Evolutionary conservation across 1,284 basidiomycete genomes (phyloP).

Genomic region (Sphaerobolus stellatus): DNA sequence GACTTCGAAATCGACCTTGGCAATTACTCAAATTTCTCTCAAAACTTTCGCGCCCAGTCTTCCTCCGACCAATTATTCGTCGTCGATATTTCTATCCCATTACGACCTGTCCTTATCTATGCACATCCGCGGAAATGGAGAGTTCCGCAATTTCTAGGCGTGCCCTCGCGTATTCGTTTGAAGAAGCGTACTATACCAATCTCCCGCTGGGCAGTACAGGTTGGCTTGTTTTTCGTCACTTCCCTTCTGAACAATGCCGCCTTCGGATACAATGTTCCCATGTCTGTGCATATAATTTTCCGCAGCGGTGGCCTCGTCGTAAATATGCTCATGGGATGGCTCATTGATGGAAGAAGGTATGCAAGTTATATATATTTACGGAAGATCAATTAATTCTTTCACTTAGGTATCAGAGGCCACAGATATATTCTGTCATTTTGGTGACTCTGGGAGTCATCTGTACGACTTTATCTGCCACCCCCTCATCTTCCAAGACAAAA

Average conservation of each 20-base stretch:
- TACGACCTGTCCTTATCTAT: constrained; percentile 14
- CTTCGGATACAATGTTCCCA: constrained; percentile 84
- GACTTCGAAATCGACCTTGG: no score
- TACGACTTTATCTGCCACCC: constrained; percentile 73
- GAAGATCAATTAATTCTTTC: constrained; percentile 9
- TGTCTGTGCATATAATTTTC: constrained; percentile 94
- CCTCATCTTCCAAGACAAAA: constrained; percentile 32
- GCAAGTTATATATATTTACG: constrained; percentile 17
- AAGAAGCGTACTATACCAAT: constrained; percentile 72
- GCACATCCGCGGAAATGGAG: no score
- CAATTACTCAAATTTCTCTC: no score
- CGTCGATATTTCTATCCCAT: constrained; percentile 11
- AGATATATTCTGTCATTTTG: constrained; percentile 72
- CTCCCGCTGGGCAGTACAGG: constrained; percentile 75
- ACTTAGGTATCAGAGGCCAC: constrained; percentile 65
- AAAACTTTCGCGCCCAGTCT: neutral
- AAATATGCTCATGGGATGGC: constrained; percentile 73
- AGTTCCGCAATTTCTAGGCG: constrained; percentile 14
- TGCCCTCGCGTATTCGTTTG: constrained; percentile 41
- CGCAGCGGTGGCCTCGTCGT: constrained; percentile 86
- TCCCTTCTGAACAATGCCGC: constrained; percentile 90
- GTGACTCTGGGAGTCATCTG: constrained; percentile 83
- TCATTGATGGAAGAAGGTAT: constrained; percentile 58
- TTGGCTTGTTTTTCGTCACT: constrained; percentile 77
- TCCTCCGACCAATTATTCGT: neutral